Percentiles rank a stretch among this genome's conserved stretches.
These are phyloP conservation scores for Sugiyamaella chiloensis DNA, from an alignment of 805 yeast species.

Conservation along the genomic window DNA sequence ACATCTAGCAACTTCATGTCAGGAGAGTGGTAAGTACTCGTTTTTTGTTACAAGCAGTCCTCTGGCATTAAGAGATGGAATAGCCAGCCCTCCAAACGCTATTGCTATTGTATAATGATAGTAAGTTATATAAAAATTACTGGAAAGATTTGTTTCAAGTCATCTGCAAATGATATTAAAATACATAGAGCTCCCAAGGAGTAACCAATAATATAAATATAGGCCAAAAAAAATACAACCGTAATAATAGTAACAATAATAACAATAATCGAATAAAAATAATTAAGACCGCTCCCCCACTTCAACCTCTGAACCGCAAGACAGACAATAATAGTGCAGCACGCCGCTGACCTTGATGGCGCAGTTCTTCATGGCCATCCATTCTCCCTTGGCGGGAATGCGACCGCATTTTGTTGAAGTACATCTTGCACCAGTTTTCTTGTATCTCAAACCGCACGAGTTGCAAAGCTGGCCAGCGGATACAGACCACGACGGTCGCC, in stretches of 20 bases:
- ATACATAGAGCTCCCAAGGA: conserved; percentile 2
- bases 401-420: conserved; percentile 69
- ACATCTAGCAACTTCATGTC: conserved; percentile 29
- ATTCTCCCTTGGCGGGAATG: conserved; percentile 95
- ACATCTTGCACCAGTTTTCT: conserved; percentile 92
- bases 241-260: conserved; percentile 1
- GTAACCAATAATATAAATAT: conserved; percentile 1
- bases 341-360: conserved; percentile 41
- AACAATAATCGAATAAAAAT: not conserved
- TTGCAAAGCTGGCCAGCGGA: conserved; percentile 94
- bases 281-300: conserved; percentile 20
- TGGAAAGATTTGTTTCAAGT: too few relatives aligned
- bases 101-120: conserved; percentile 36
- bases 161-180: too few relatives aligned
- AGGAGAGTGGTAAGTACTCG: conserved; percentile 26
- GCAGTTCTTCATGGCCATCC: conserved; percentile 75
- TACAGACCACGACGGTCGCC: conserved; percentile 97
- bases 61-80: conserved; percentile 34
- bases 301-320: conserved; percentile 57
- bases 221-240: not conserved
- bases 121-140: too few relatives aligned
- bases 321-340: conserved; percentile 46
- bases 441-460: conserved; percentile 91
- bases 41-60: conserved; percentile 36
- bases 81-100: conserved; percentile 43